A percentile compares a stretch with the other conserved stretches of the same genome.
Evolutionary conservation across 257 asterid species (phyloP).

Genomic region (Rhazya stricta): DNA sequence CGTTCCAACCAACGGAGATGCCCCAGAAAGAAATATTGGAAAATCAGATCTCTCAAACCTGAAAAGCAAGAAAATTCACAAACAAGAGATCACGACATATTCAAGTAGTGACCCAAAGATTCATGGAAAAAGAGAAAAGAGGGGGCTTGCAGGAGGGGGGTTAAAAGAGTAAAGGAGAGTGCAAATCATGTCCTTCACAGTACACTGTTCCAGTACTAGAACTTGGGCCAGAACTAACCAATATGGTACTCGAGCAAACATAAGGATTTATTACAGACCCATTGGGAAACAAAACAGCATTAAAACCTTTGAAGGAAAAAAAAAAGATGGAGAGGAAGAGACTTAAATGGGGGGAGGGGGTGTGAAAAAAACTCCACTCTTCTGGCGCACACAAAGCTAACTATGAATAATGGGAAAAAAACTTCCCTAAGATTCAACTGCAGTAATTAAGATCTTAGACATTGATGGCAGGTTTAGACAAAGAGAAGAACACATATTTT

Average conservation of each 20-base stretch:
- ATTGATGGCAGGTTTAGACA: background rate
- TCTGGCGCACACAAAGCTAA: background rate
- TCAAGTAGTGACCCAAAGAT: background rate
- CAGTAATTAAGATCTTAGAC: background rate
- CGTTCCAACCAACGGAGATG: slow-evolving; percentile 61
- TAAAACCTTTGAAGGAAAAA: background rate
- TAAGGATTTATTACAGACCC: background rate
- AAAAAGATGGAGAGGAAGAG: background rate
- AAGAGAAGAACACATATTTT: background rate
- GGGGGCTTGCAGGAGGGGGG: too few species aligned
- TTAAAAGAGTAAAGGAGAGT: background rate
- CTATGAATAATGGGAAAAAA: background rate
- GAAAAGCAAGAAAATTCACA: slow-evolving; percentile 29
- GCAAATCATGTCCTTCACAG: background rate
- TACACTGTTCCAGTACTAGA: background rate
- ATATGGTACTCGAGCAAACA: background rate
- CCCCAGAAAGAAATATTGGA: slow-evolving; percentile 70
- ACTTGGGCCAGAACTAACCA: background rate
- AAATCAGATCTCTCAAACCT: slow-evolving; percentile 89
- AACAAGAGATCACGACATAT: background rate
- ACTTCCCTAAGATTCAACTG: background rate
- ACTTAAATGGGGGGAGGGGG: background rate
- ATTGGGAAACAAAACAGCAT: background rate
- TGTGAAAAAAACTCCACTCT: background rate
- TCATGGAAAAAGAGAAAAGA: background rate